These are phyloP conservation scores for Sclerotinia minor DNA, from an alignment of 2,329 filamentous ascomycete species.

Conservation along the genomic window DNA sequence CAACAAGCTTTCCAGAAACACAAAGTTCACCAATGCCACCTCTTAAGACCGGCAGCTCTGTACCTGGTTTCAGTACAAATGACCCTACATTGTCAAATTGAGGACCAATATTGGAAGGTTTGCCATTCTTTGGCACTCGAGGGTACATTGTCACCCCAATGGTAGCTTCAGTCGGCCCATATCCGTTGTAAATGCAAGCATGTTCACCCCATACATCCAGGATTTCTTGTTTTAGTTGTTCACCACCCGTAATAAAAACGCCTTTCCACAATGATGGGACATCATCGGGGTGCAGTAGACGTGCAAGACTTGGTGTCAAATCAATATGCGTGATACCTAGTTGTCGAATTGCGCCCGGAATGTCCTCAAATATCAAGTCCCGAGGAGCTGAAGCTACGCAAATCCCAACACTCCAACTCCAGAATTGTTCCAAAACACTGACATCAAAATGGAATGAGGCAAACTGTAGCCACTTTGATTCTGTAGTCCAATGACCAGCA, in stretches of 20 bases:
- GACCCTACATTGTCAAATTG: slow-evolving; percentile 88
- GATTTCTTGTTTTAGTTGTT: slow-evolving; percentile 85
- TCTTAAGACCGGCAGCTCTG: slow-evolving; percentile 68
- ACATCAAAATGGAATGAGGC: slow-evolving; percentile 95
- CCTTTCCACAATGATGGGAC: slow-evolving; percentile 77
- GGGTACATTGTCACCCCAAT: slow-evolving; percentile 90
- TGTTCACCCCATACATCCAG: slow-evolving; percentile 80
- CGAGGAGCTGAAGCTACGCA: slow-evolving; percentile 78
- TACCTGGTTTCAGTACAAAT: slow-evolving; percentile 71
- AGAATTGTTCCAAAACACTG: slow-evolving; percentile 89
- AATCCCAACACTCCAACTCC: slow-evolving; percentile 91
- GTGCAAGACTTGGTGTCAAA: slow-evolving; percentile 82
- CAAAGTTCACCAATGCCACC: slow-evolving; percentile 87
- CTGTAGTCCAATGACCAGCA: slow-evolving; percentile 66
- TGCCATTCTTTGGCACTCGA: slow-evolving; percentile 74
- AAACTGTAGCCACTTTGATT: slow-evolving; percentile 86
- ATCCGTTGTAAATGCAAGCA: slow-evolving; percentile 85
- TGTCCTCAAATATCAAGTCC: slow-evolving; percentile 82
- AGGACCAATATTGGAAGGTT: slow-evolving; percentile 82
- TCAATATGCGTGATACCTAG: slow-evolving; percentile 87
- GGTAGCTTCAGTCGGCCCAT: slow-evolving; percentile 89
- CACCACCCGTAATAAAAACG: slow-evolving; percentile 91
- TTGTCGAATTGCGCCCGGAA: slow-evolving; percentile 68
- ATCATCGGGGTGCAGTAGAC: slow-evolving; percentile 74
- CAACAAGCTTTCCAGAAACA: slow-evolving; percentile 81